These are phyloP conservation scores for Xylariaceae sp. DNA, from an alignment of 2,329 filamentous ascomycete species.

Conservation along the genomic window DNA sequence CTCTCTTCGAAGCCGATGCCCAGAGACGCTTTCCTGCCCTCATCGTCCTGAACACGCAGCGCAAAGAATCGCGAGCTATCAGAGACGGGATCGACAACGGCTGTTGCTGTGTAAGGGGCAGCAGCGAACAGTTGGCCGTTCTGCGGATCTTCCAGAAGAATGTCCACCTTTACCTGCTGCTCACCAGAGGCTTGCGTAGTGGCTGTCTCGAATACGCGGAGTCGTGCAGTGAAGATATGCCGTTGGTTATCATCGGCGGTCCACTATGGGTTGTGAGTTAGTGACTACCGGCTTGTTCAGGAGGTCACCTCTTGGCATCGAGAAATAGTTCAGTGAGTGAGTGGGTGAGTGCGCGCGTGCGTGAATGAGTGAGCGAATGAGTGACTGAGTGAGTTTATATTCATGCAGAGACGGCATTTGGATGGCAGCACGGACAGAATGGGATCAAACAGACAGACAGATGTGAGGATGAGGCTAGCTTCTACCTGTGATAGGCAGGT, in stretches of 20 bases:
- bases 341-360: no score
- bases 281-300: conserved; percentile 3
- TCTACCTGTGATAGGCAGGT: neutral
- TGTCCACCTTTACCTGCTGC: conserved; percentile 63
- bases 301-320: neutral
- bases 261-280: conserved; percentile 45
- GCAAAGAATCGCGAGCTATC: conserved; percentile 85
- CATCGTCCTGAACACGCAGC: conserved; percentile 69
- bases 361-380: no score
- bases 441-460: neutral
- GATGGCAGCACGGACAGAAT: neutral
- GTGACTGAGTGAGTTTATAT: neutral
- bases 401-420: neutral
- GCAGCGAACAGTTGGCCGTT: conserved; percentile 76
- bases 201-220: conserved; percentile 74
- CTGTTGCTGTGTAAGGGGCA: conserved; percentile 64
- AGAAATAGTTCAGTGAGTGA: neutral
- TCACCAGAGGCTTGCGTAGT: conserved; percentile 41
- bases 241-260: conserved; percentile 62
- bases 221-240: conserved; percentile 79
- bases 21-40: conserved; percentile 69
- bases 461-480: neutral
- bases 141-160: conserved; percentile 71
- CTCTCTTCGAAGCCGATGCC: conserved; percentile 86
- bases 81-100: conserved; percentile 68